phyloP scores from a whole-genome alignment of 2,329 filamentous ascomycete species.

The Laburnicola sp. region DNA sequence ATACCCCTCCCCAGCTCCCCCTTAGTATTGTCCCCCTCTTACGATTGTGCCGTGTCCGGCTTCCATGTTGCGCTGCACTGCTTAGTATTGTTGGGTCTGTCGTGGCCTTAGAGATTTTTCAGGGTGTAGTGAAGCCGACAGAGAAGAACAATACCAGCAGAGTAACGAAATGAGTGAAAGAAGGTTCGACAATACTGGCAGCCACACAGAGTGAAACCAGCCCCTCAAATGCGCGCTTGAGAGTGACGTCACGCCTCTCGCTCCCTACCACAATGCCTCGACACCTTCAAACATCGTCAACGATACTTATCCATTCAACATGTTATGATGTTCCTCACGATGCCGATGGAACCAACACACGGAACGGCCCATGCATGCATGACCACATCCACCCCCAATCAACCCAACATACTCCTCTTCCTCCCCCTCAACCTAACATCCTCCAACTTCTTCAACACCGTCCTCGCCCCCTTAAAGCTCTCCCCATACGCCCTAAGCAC shows the following conservation, averaged over 20 bases:
- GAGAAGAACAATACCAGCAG: neutral
- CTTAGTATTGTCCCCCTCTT: too few species aligned
- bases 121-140: neutral
- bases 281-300: too few species aligned
- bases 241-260: neutral
- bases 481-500: slow-evolving; percentile 74
- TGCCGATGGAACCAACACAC: neutral
- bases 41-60: too few species aligned
- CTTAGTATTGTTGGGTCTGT: too few species aligned
- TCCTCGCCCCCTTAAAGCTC: slow-evolving; percentile 72
- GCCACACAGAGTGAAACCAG: too few species aligned
- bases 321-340: too few species aligned
- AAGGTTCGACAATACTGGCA: neutral
- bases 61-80: too few species aligned
- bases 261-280: too few species aligned
- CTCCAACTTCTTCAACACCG: slow-evolving; percentile 79
- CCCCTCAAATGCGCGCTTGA: neutral
- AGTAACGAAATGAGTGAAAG: neutral
- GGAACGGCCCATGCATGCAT: too few species aligned
- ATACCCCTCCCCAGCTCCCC: too few species aligned
- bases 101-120: too few species aligned
- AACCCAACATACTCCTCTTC: slow-evolving; percentile 97
- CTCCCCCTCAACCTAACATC: slow-evolving; percentile 91
- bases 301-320: too few species aligned
- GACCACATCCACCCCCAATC: slow-evolving; percentile 5